phyloP scores from a whole-genome alignment of 2,329 filamentous ascomycete genomes.

The Penicillium oxalicum region DNA sequence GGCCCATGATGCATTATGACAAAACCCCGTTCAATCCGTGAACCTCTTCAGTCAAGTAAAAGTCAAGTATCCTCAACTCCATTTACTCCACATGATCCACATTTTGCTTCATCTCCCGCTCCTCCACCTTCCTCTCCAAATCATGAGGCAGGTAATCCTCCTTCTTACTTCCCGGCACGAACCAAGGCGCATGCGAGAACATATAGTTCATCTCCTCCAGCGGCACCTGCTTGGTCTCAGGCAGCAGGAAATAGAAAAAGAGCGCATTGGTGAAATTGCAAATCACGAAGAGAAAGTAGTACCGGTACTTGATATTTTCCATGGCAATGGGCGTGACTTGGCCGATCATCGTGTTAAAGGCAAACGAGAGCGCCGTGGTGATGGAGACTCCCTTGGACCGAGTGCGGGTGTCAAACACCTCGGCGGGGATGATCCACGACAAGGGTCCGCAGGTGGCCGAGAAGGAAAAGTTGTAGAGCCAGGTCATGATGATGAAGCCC shows the following conservation, averaged over 20 bases:
- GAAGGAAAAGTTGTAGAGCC: slow-evolving; percentile 76
- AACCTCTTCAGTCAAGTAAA: too few species aligned
- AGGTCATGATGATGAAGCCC: slow-evolving; percentile 68
- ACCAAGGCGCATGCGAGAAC: slow-evolving; percentile 59
- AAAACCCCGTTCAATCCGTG: too few species aligned
- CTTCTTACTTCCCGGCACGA: slow-evolving; percentile 55
- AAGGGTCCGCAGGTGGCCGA: slow-evolving; percentile 64
- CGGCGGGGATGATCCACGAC: slow-evolving; percentile 54
- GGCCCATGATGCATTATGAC: too few species aligned
- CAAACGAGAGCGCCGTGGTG: slow-evolving; percentile 66
- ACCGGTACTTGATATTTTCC: slow-evolving; percentile 49
- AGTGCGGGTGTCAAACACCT: slow-evolving; percentile 73
- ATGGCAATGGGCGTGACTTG: slow-evolving; percentile 61
- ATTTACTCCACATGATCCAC: slow-evolving; percentile 14
- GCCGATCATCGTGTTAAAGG: slow-evolving; percentile 71
- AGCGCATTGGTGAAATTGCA: slow-evolving; percentile 64
- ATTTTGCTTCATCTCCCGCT: slow-evolving; percentile 50
- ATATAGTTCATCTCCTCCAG: slow-evolving; percentile 65
- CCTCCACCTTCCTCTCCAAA: slow-evolving; percentile 53
- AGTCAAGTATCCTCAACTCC: not conserved
- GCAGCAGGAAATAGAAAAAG: slow-evolving; percentile 63
- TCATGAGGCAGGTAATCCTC: slow-evolving; percentile 51
- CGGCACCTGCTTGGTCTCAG: slow-evolving; percentile 58
- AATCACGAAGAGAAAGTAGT: slow-evolving; percentile 57
- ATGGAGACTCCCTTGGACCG: slow-evolving; percentile 69